Conservation (phyloP, 257 asterid species). For the Solanum appendiculatum region DNA sequence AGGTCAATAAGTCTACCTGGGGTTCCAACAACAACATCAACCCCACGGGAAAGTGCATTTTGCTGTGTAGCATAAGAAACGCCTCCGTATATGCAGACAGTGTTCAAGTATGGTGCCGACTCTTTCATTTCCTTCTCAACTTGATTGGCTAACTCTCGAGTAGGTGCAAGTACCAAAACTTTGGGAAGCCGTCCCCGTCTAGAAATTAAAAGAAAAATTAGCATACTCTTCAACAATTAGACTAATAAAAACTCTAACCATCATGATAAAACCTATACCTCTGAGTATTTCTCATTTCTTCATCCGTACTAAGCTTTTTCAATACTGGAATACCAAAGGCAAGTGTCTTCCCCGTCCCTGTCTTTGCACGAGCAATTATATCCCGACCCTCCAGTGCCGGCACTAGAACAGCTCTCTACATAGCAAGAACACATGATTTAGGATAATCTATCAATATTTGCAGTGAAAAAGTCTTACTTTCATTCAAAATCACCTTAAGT, state of each 20-base stretch:
- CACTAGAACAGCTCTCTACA: constrained; percentile 77
- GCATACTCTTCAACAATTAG: not conserved
- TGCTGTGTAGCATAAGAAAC: constrained; percentile 70
- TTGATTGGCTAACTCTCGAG: constrained; percentile 96
- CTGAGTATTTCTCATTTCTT: constrained; percentile 38
- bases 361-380: constrained; percentile 95
- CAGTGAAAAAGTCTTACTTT: not conserved
- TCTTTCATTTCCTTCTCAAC: constrained; percentile 86
- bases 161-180: constrained; percentile 92
- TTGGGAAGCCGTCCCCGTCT: constrained; percentile 84
- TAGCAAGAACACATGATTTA: not conserved
- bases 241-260: not conserved
- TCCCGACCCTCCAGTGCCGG: constrained; percentile 93
- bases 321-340: constrained; percentile 98
- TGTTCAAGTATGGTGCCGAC: constrained; percentile 69
- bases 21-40: constrained; percentile 94
- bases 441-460: not conserved
- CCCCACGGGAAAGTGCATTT: constrained; percentile 80
- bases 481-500: not conserved
- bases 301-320: constrained; percentile 53
- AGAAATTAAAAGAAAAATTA: constrained; percentile 6
- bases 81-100: constrained; percentile 79
- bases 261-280: constrained; percentile 33
- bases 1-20: constrained; percentile 97
- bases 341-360: constrained; percentile 97